phyloP scores from a whole-genome alignment of 2,329 filamentous ascomycete genomes.

The Emmonsiellopsis sp. region DNA sequence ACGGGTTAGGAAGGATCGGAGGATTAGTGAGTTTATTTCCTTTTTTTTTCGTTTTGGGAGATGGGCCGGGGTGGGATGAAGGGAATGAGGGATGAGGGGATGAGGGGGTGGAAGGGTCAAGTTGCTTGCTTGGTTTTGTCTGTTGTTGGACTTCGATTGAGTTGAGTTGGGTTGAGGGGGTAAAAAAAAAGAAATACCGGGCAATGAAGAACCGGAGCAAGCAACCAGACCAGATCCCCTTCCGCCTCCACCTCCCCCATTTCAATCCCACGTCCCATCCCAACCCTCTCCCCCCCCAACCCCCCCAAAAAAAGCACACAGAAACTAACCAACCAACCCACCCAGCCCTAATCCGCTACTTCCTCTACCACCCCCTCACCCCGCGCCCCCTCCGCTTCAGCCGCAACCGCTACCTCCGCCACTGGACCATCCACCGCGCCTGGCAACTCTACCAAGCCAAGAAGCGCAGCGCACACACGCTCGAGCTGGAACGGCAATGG shows the following conservation, averaged over 20 bases:
- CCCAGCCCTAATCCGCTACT: constrained; percentile 58
- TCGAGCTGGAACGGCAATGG: constrained; percentile 69
- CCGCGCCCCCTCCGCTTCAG: constrained; percentile 78
- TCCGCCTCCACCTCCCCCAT: neutral
- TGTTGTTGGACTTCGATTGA: no score
- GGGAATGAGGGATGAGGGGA: neutral
- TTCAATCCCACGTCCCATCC: neutral
- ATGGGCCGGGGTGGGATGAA: neutral
- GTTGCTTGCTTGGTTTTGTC: neutral
- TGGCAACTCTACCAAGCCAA: constrained; percentile 75
- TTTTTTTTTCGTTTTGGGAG: neutral
- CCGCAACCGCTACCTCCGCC: constrained; percentile 75
- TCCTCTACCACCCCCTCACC: constrained; percentile 58
- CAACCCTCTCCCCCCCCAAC: neutral
- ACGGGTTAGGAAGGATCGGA: constrained; percentile 25
- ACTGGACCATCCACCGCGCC: constrained; percentile 98
- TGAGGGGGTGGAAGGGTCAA: neutral
- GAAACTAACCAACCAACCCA: constrained; percentile 15
- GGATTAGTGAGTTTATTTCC: constrained; percentile 35
- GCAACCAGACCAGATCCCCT: neutral
- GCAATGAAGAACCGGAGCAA: no score
- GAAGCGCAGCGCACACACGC: constrained; percentile 53
- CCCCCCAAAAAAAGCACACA: neutral
- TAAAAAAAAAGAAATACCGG: no score
- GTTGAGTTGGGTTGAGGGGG: no score